Evolutionary conservation across 371 early-diverging fungal genomes (phyloP).

Genomic region (Mucor velutinosus): DNA sequence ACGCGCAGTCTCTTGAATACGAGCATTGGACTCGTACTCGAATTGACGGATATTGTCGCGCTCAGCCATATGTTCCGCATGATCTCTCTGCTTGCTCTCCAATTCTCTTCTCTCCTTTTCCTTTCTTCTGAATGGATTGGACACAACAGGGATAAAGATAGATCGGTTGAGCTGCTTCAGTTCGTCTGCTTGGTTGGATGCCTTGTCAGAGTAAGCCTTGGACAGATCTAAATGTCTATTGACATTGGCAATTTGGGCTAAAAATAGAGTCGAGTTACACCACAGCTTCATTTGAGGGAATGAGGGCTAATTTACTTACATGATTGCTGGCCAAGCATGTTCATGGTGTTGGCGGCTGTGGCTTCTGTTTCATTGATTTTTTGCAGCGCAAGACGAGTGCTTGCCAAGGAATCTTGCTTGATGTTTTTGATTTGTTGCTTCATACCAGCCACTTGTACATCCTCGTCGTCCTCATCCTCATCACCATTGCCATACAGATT

Average conservation of each 20-base stretch:
- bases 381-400: slow-evolving; percentile 72
- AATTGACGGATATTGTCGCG: slow-evolving; percentile 46
- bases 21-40: slow-evolving; percentile 48
- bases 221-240: slow-evolving; percentile 76
- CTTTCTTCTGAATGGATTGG: slow-evolving; percentile 65
- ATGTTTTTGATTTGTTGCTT: slow-evolving; percentile 65
- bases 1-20: slow-evolving; percentile 58
- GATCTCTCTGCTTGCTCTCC: slow-evolving; percentile 52
- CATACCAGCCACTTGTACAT: slow-evolving; percentile 63
- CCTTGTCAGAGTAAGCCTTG: slow-evolving; percentile 71
- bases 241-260: slow-evolving; percentile 61
- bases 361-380: slow-evolving; percentile 68
- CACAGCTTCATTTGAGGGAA: background rate
- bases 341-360: slow-evolving; percentile 66
- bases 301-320: slow-evolving; percentile 37
- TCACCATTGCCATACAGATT: background rate
- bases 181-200: slow-evolving; percentile 72
- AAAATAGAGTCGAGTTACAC: slow-evolving; percentile 20
- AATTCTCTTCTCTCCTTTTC: slow-evolving; percentile 61
- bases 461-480: slow-evolving; percentile 46
- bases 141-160: slow-evolving; percentile 73
- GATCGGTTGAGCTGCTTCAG: slow-evolving; percentile 80
- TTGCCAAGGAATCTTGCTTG: slow-evolving; percentile 74
- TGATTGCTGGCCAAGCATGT: slow-evolving; percentile 66
- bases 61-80: slow-evolving; percentile 48